Base-by-base conservation (phyloP, 805 yeast species). In the Wickerhamomyces bovis region DNA sequence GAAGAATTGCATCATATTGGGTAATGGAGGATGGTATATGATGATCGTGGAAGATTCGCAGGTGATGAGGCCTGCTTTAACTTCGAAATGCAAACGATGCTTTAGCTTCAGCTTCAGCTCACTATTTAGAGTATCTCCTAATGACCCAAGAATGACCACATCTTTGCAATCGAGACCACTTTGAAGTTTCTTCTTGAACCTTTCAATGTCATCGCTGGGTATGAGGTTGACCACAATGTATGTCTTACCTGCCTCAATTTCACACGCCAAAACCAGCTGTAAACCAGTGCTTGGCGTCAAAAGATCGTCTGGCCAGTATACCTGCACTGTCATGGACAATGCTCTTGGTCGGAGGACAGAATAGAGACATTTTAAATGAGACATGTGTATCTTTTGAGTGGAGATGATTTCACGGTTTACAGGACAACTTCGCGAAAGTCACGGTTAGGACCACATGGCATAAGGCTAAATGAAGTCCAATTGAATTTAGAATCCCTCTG, bases 1-100 rank as follows among this genome's bases (percentile, higher is more conserved):
- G 53, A 79, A 84, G 61, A 85, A 88, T 53, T 89, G 96, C 71
- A 90, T 72, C 48, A 77, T 75, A 25, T 71, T 72, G 18, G 84
- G 78, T 39, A 76, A 74, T 0, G 97, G 97, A 1, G 94, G 84
- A 22, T 76, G 75, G 59, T 79, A 89, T n/a, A 75, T 55, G 4
- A 84, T 64, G 3, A 80, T 49, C n/a, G 43, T 56, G n/a, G 60
- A 54, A 11, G 54, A 43, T 2, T 48, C 43, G 5, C 46, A 31
- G 6, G 25, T 21, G 5, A 44, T 35, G 13, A 26, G 41, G 6
- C 26, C 42, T 28, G 45, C 28, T 16, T 52, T 43, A 33, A 47
- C 13, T 25, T 22, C 28, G 43, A 41, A 33, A 1, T 12, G 23
- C 9, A 43, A 13, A 4, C 15, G 13, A n/a, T 25, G 19, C 13